phyloP scores from a whole-genome alignment of 2,329 filamentous ascomycete species.

The Samsoniella hepiali region DNA sequence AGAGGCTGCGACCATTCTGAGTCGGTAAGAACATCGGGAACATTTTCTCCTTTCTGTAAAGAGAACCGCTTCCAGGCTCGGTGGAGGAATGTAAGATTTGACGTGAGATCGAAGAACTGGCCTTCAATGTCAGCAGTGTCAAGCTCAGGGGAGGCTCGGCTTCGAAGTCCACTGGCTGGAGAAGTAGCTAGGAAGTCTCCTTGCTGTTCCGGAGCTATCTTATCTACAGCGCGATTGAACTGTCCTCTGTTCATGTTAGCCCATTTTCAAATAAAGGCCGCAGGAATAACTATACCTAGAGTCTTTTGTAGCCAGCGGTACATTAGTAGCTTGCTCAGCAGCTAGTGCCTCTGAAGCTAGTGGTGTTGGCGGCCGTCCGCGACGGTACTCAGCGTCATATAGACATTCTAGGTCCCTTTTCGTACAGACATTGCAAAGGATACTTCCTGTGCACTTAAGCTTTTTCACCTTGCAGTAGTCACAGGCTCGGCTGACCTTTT shows the following conservation, averaged over 20 bases:
- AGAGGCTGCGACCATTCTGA: slow-evolving; percentile 27
- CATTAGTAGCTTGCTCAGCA: not conserved
- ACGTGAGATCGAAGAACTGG: slow-evolving; percentile 54
- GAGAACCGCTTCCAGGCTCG: slow-evolving; percentile 49
- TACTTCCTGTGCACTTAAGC: slow-evolving; percentile 35
- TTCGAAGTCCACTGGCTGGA: not conserved
- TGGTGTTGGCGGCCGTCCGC: not conserved
- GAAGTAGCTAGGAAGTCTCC: slow-evolving; percentile 18
- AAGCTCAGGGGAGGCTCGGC: slow-evolving; percentile 29
- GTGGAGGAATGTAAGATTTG: slow-evolving; percentile 53
- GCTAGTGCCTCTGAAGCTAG: not conserved
- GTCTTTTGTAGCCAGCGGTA: not conserved
- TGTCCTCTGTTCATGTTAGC: not conserved
- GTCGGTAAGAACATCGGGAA: slow-evolving; percentile 21
- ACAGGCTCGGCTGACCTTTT: slow-evolving; percentile 38
- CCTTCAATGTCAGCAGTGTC: slow-evolving; percentile 42
- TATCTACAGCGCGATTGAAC: not conserved
- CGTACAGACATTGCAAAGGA: slow-evolving; percentile 28
- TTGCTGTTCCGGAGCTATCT: not conserved
- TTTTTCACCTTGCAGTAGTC: slow-evolving; percentile 39
- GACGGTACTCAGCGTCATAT: not conserved
- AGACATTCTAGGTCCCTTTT: not conserved
- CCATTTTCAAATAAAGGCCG: not conserved
- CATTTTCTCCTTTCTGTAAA: slow-evolving; percentile 26
- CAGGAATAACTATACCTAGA: not conserved